Base-by-base conservation (phyloP, 192 early-diverging fungal species). In the Chytriomyces confervae region DNA sequence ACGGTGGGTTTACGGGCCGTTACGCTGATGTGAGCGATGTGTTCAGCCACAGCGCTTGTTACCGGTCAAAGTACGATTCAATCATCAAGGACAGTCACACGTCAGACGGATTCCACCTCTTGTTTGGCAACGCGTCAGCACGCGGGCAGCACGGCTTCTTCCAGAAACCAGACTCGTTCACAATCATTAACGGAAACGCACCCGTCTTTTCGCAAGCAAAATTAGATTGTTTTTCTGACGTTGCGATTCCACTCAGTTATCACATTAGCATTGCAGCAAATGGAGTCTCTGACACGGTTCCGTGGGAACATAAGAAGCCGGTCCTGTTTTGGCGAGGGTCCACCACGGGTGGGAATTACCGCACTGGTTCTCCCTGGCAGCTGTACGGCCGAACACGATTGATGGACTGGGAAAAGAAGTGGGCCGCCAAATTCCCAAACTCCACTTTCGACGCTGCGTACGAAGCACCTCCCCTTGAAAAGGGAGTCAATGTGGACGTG, bases 171-270 rank as follows among this genome's bases (percentile, higher is more conserved):
- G 62, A 74, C 43, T 9, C 27, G 2, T 63, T 74, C 47, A 29
- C 6, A 2, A 62, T 45, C 6, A 8, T 18, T 23, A 74, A 74
- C 45, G 27, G 27, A 24, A 6, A 9, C 13, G 53, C 61, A 9
- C 72, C 72, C 36, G 18, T 78, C 45, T 78, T 78, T 62, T 78
- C 77, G 46, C 69, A 78, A 16, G 45, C 53, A 6, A 78, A 78
- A 29, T 8, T 62, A 3, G 46, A 53, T 11, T 72, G 69, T 45
- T 61, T 46, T 60, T 16, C 9, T n/a, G 77, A 78, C 47, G 62
- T 78, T 47, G 20, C 62, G 8, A 67, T 78, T 51, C 77, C 77
- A 5, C 23, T 78, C 20, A 8, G 16, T 11, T 78, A 78, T 45
- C 77, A 78, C 24, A 27, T 62, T 6, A 27, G 43, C 8, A 29